Conservation (phyloP, 1,284 basidiomycete species). For the Sanghuangporus baumii region DNA sequence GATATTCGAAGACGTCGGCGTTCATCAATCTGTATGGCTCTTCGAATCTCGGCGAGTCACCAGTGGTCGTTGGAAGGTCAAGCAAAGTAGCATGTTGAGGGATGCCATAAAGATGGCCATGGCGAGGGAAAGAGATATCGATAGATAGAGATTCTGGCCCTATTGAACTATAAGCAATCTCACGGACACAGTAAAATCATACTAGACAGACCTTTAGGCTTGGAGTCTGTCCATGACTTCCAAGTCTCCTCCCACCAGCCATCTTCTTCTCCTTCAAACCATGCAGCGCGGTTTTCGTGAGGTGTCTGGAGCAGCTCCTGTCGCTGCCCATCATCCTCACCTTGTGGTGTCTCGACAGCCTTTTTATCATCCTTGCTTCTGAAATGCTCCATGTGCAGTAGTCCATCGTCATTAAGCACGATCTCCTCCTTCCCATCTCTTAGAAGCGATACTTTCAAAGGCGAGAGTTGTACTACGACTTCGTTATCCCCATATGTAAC, state of each 20-base stretch:
- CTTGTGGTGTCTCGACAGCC: conserved; percentile 31
- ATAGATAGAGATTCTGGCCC: conserved; percentile 92
- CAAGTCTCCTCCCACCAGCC: conserved; percentile 90
- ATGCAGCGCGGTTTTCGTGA: conserved; percentile 54
- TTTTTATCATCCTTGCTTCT: conserved; percentile 52
- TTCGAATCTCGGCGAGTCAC: conserved; percentile 62
- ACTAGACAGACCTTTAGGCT: conserved; percentile 78
- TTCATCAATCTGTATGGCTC: conserved; percentile 98
- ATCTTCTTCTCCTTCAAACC: conserved; percentile 88
- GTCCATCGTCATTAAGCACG: conserved; percentile 82
- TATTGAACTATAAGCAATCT: conserved; percentile 26
- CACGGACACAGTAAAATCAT: neutral
- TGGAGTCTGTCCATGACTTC: conserved; percentile 81
- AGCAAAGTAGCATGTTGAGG: conserved; percentile 95
- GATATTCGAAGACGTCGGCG: conserved; percentile 96
- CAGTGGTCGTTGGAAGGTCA: conserved; percentile 81
- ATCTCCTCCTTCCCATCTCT: conserved; percentile 79
- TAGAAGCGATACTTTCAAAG: conserved; percentile 67
- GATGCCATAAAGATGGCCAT: conserved; percentile 88
- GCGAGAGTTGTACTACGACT: conserved; percentile 65
- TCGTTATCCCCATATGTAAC: conserved; percentile 61
- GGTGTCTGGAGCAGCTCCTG: conserved; percentile 39
- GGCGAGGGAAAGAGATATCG: conserved; percentile 91
- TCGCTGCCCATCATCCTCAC: conserved; percentile 44
- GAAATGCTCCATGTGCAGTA: conserved; percentile 99